Evolutionary conservation across 139 green algal species (phyloP), one percentile per base, ranked within the genome.

Genomic region (Chlorella sp.): DNA sequence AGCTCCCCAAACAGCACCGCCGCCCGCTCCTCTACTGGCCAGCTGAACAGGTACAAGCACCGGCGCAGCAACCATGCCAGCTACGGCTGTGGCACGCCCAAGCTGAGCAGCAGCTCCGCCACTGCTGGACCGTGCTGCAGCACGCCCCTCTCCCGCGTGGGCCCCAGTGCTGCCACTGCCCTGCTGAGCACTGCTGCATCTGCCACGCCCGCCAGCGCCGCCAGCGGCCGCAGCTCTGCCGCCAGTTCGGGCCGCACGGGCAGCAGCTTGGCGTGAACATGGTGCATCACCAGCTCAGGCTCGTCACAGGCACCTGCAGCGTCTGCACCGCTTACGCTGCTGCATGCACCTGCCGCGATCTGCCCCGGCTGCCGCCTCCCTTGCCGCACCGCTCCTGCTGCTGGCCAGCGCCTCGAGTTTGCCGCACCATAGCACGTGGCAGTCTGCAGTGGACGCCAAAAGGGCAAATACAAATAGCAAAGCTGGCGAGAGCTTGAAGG

Each of bases 1-100:
- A 81, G 75, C 75, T 81, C 51, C 30, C 75, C 51, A 72, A 70
- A 38, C 75, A 81, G 75, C 75, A 81, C 54, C 2, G 14, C 75
- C 22, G 75, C 54, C 1, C 75, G 75, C 51, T 81, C 20, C 54
- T 70, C 51, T 24, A 24, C 75, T 26, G 54, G 54, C 75, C 75
- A 69, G 51, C 54, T 81, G 51, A 81, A 81, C 34, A 81, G 54
- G 19, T 38, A 8, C 20, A 54, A 54, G 75, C 75, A 81, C 22
- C 36, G 75, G 17, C 26, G 54, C 75, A 81, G 20, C 51, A 81
- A 34, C 54, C 54, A 7, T 7, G 32, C 54, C 36, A 81, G 34
- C 51, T 81, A 54, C 22, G 8, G 34, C n/a, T 51, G 48, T 0
- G 19, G 19, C 8, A 81, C 26, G 54, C 75, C 75, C 54, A 70